Percentiles rank a stretch among this genome's conserved stretches.
Evolutionary conservation across 1,284 basidiomycete genomes (phyloP).

Genomic region (Cutaneotrichosporon sp.): DNA sequence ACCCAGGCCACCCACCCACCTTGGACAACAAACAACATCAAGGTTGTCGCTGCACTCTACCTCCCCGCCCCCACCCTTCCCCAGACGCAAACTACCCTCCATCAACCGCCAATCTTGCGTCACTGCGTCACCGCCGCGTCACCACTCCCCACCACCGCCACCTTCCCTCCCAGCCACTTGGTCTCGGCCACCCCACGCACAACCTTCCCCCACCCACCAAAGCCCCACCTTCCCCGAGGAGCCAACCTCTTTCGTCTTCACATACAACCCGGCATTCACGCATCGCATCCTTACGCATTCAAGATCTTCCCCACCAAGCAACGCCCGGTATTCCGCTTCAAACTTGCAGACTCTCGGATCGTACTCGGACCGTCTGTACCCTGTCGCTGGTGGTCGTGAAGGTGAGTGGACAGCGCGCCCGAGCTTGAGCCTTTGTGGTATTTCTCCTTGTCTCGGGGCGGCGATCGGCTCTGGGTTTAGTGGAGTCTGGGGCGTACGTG

Average conservation of each 20-base stretch:
- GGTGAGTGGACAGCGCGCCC: neutral
- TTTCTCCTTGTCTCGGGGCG: neutral
- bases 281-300: neutral
- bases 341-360: neutral
- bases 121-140: neutral
- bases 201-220: neutral
- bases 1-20: too few relatives aligned
- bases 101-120: too few relatives aligned
- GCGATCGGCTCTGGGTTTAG: neutral
- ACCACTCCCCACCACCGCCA: neutral
- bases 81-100: too few relatives aligned
- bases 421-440: neutral
- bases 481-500: neutral
- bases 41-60: too few relatives aligned
- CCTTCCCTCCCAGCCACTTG: neutral
- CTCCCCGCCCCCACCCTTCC: neutral
- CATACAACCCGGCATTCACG: too few relatives aligned
- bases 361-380: neutral
- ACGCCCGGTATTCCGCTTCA: neutral
- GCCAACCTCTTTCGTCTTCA: neutral
- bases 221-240: too few relatives aligned
- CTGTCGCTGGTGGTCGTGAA: neutral
- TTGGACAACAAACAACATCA: too few relatives aligned
- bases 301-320: neutral
- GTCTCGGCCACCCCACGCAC: neutral